These are phyloP conservation scores for Symbiodinium natans DNA, from an alignment of 73 alveolate species.

Conservation along the genomic window DNA sequence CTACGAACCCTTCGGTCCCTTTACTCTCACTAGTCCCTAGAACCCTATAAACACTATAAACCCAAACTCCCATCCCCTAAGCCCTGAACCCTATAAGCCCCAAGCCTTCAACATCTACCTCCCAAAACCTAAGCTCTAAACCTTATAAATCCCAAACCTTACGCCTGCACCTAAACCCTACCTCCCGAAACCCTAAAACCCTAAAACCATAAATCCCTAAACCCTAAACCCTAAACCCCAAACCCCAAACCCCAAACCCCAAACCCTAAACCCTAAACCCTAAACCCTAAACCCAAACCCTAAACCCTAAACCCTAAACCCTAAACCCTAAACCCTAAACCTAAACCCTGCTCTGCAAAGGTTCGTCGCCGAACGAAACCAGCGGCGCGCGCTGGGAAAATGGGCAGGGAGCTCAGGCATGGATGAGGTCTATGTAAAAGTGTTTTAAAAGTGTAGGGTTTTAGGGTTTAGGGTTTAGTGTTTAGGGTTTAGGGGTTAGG, in stretches of 20 bases:
- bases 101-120: too few species aligned
- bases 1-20: too few species aligned
- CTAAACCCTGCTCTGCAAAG: slow-evolving; percentile 23
- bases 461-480: neutral
- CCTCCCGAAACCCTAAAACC: neutral
- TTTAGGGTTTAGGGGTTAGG: neutral
- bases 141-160: too few species aligned
- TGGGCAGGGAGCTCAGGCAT: slow-evolving; percentile 31
- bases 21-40: too few species aligned
- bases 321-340: neutral
- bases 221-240: neutral
- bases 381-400: slow-evolving; percentile 63
- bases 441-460: too few species aligned
- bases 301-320: neutral
- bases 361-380: slow-evolving; percentile 35
- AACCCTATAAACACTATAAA: too few species aligned
- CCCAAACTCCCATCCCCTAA: too few species aligned
- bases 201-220: too few species aligned
- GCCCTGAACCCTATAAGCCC: too few species aligned
- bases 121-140: too few species aligned
- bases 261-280: neutral
- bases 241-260: neutral
- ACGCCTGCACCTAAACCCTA: too few species aligned
- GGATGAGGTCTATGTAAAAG: too few species aligned
- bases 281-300: neutral